Evolutionary conservation across 73 alveolate species (phyloP).

Genomic region (Diophrys sp.): DNA sequence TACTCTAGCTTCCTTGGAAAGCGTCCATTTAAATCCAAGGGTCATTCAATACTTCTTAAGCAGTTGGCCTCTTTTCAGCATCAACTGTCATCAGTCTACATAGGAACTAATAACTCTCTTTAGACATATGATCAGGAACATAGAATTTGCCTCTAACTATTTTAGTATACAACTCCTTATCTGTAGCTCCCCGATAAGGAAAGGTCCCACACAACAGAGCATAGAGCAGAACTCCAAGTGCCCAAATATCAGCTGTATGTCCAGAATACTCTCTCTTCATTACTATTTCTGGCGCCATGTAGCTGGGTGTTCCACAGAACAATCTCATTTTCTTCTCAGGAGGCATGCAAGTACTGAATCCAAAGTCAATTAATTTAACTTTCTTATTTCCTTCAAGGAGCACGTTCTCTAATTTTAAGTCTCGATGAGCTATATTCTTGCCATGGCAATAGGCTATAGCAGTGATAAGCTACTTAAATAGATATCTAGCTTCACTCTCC

Average conservation of each 20-base stretch:
- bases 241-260: conserved; percentile 24
- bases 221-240: conserved; percentile 16
- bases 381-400: conserved; percentile 2
- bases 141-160: not conserved
- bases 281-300: conserved; percentile 21
- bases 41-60: conserved; percentile 15
- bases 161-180: conserved; percentile 1
- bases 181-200: not conserved
- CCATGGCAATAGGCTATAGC: conserved; percentile 19
- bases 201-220: not conserved
- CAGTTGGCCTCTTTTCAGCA: conserved; percentile 11
- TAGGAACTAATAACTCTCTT: not conserved
- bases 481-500: conserved; percentile 50
- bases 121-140: not conserved
- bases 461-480: conserved; percentile 8
- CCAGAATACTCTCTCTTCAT: conserved; percentile 9
- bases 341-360: conserved; percentile 39
- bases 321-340: conserved; percentile 6
- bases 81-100: not conserved
- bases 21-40: conserved; percentile 18
- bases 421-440: conserved; percentile 21
- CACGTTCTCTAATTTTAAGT: conserved; percentile 22
- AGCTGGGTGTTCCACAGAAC: conserved; percentile 24
- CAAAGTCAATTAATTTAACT: conserved; percentile 68
- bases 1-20: not conserved